Evolutionary conservation across 257 asterid genomes (phyloP).

Genomic region (Petunia axillaris): DNA sequence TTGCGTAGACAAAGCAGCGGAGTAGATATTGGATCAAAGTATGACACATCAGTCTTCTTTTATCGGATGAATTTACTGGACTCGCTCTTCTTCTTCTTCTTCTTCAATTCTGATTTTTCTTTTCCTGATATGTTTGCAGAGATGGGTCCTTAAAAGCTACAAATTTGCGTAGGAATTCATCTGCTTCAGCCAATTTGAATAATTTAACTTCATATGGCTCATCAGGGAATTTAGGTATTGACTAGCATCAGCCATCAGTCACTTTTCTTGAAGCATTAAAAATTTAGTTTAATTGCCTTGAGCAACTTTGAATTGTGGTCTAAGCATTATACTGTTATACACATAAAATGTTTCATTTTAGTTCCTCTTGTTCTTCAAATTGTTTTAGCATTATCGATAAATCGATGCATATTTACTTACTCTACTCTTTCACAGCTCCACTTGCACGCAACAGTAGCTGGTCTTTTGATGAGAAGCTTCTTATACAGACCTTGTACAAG

Average conservation of each 20-base stretch:
- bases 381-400: background rate
- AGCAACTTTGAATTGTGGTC: background rate
- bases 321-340: background rate
- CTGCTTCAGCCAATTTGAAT: conserved; percentile 67
- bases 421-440: conserved; percentile 49
- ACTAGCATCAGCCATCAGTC: conserved; percentile 9
- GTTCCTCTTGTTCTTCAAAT: background rate
- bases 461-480: conserved; percentile 80
- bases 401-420: background rate
- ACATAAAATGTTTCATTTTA: background rate
- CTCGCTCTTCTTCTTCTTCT: conserved; percentile 17
- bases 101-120: conserved; percentile 36
- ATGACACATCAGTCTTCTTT: conserved; percentile 22
- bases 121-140: conserved; percentile 56
- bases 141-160: conserved; percentile 53
- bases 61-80: background rate
- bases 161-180: conserved; percentile 73
- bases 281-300: background rate
- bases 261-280: conserved; percentile 1
- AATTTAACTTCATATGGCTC: conserved; percentile 51
- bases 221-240: conserved; percentile 58
- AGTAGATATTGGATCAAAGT: conserved; percentile 64
- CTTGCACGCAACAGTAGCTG: conserved; percentile 66
- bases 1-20: conserved; percentile 78
- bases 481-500: conserved; percentile 80